phyloP scores from a whole-genome alignment of 768 basidiomycete genomes.

The Neoboletus subvelutipes region DNA sequence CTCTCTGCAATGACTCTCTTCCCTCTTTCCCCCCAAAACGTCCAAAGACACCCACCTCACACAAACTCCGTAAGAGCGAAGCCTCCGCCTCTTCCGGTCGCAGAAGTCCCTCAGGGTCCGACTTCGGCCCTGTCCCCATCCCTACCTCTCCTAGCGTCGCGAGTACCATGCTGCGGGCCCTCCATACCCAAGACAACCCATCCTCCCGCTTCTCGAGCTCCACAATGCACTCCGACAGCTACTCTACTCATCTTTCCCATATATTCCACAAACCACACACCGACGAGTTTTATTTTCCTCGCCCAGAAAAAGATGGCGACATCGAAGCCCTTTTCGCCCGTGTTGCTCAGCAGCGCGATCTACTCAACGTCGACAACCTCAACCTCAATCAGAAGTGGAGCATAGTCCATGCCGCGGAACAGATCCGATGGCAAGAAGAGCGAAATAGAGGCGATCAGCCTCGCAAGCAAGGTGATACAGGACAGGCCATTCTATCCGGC shows the following conservation, averaged over 20 bases:
- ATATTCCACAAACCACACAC: conserved; percentile 52
- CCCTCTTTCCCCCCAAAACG: conserved; percentile 37
- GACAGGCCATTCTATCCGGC: conserved; percentile 50
- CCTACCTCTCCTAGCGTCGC: conserved; percentile 32
- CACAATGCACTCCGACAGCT: conserved; percentile 45
- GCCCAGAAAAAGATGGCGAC: conserved; percentile 73
- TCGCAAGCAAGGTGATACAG: conserved; percentile 57
- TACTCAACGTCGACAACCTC: conserved; percentile 58
- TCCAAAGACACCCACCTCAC: conserved; percentile 36
- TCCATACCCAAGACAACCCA: conserved; percentile 55
- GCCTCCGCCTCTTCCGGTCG: conserved; percentile 49
- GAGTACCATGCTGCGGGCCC: conserved; percentile 48
- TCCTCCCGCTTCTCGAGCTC: conserved; percentile 56
- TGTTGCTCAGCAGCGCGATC: conserved; percentile 67
- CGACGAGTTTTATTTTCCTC: conserved; percentile 70
- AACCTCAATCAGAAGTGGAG: conserved; percentile 88
- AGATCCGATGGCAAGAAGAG: conserved; percentile 75
- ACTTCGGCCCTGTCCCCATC: conserved; percentile 49
- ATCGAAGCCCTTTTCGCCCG: conserved; percentile 81
- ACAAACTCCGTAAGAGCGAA: conserved; percentile 50
- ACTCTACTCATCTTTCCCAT: conserved; percentile 44
- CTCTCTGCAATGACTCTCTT: conserved; percentile 52
- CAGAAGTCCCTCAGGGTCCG: conserved; percentile 50
- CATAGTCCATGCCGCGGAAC: conserved; percentile 82
- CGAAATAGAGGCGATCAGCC: conserved; percentile 62